Percentiles rank a stretch among this genome's conserved stretches.
Conservation (phyloP, 192 early-diverging fungal species). For the Backusella morwellensis region DNA sequence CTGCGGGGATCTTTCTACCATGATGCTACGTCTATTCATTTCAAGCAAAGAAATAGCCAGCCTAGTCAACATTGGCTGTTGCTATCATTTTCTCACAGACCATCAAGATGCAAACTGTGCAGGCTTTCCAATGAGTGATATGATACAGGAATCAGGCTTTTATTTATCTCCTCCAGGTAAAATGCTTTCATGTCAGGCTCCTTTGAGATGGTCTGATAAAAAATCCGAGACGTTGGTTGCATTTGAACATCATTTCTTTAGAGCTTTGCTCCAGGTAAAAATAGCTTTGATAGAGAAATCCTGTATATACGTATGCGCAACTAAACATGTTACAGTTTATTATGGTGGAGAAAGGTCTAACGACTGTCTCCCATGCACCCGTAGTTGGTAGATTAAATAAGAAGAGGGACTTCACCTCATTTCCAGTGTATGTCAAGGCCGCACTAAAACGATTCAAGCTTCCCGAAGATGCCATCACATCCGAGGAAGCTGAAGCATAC, state of each 20-base stretch:
- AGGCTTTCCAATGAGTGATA: constrained; percentile 47
- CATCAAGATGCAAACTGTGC: background rate
- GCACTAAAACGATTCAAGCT: constrained; percentile 48
- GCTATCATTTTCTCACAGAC: constrained; percentile 82
- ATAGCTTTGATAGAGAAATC: background rate
- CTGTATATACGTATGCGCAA: no score
- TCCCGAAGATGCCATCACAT: constrained; percentile 26
- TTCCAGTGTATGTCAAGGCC: constrained; percentile 51
- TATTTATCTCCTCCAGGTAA: constrained; percentile 56
- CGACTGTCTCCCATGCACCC: constrained; percentile 41
- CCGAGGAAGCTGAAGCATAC: constrained; percentile 44
- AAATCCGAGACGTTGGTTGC: constrained; percentile 49
- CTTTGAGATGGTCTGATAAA: constrained; percentile 67
- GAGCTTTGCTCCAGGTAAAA: constrained; percentile 69
- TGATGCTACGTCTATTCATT: constrained; percentile 64
- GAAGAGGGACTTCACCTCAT: constrained; percentile 48
- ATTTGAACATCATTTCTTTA: constrained; percentile 71
- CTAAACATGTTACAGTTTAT: constrained; percentile 6
- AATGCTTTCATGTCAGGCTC: constrained; percentile 79
- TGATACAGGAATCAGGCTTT: constrained; percentile 26
- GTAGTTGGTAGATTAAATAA: constrained; percentile 59
- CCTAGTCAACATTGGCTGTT: constrained; percentile 76
- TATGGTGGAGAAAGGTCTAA: constrained; percentile 56
- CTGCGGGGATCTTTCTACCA: constrained; percentile 79
- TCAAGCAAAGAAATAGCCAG: constrained; percentile 47